Evolutionary conservation across 139 green algal genomes (phyloP).

Genomic region (Raphidocelis subcapitata): DNA sequence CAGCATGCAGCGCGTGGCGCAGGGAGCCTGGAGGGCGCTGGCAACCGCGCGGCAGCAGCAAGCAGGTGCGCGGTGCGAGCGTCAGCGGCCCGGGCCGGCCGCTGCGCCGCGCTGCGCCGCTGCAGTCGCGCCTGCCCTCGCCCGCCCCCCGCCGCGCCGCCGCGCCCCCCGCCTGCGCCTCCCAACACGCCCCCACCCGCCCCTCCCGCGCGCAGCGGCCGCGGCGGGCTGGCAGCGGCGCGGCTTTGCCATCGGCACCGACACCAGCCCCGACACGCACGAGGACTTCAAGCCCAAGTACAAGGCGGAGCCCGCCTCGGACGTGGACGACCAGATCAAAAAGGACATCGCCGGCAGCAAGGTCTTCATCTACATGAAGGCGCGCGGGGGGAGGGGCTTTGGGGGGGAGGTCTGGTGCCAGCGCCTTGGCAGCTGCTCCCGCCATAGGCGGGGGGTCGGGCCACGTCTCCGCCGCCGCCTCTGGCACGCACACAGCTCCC

Average conservation of each 20-base stretch:
- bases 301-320: conserved; percentile 28
- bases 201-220: too few species aligned
- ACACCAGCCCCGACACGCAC: conserved; percentile 61
- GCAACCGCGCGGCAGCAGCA: too few species aligned
- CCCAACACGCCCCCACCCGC: too few species aligned
- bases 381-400: not conserved
- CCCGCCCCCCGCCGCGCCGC: too few species aligned
- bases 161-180: too few species aligned
- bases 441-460: not conserved
- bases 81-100: too few species aligned
- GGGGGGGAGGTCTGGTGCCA: not conserved
- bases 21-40: too few species aligned
- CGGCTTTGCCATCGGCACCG: conserved; percentile 11
- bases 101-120: too few species aligned
- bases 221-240: conserved; percentile 2
- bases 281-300: conserved; percentile 90
- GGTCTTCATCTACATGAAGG: conserved; percentile 98
- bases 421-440: not conserved
- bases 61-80: too few species aligned
- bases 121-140: too few species aligned
- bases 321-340: conserved; percentile 57
- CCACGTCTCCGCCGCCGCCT: not conserved
- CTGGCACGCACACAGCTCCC: not conserved
- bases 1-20: too few species aligned
- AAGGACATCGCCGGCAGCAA: conserved; percentile 71